phyloP scores from a whole-genome alignment of 352 stramenopile species.

The Globisporangium solare region DNA sequence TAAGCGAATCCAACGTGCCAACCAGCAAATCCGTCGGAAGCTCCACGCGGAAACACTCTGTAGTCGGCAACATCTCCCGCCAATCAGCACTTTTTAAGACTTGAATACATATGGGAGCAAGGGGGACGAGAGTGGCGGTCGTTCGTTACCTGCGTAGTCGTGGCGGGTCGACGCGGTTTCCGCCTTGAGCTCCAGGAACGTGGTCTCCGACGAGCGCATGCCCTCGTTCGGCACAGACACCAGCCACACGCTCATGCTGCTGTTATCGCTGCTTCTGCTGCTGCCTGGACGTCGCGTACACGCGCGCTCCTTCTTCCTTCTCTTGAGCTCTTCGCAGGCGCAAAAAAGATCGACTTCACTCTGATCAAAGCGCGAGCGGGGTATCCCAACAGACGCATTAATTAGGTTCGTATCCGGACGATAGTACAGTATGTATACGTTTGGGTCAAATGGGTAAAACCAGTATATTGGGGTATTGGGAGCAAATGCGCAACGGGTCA shows the following conservation, averaged over 20 bases:
- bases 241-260: slow-evolving; percentile 52
- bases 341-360: slow-evolving; percentile 15
- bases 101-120: neutral
- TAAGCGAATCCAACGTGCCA: slow-evolving; percentile 96
- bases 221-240: slow-evolving; percentile 84
- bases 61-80: neutral
- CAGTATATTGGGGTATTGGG: no score
- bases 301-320: no score
- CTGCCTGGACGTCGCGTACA: neutral
- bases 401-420: neutral
- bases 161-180: slow-evolving; percentile 78
- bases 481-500: no score
- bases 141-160: slow-evolving; percentile 46
- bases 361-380: neutral
- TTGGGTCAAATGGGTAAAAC: neutral
- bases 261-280: neutral
- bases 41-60: slow-evolving; percentile 82
- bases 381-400: slow-evolving; percentile 1
- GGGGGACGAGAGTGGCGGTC: neutral
- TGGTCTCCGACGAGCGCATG: slow-evolving; percentile 76
- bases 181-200: slow-evolving; percentile 81
- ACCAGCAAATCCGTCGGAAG: slow-evolving; percentile 94
- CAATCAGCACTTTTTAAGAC: neutral
- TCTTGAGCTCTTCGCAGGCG: slow-evolving; percentile 9
- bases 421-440: neutral